Evolutionary conservation across 2,329 filamentous ascomycete species (phyloP).

Genomic region (Scleromitrula shiraiana): DNA sequence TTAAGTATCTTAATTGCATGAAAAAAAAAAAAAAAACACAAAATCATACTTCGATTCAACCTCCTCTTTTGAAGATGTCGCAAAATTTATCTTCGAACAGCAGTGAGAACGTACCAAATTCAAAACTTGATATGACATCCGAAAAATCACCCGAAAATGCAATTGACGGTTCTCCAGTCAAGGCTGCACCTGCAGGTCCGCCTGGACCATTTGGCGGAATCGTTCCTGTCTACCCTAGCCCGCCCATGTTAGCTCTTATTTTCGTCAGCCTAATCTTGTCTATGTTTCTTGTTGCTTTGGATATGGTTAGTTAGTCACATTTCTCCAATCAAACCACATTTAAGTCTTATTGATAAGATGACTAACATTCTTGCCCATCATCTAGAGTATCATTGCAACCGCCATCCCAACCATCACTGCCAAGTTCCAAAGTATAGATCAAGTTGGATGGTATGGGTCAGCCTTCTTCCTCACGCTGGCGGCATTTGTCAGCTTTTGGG

Average conservation of each 20-base stretch:
- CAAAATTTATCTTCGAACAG: background rate
- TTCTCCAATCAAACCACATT: background rate
- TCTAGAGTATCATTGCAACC: conserved; percentile 1
- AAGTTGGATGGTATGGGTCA: conserved; percentile 32
- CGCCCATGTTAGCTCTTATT: background rate
- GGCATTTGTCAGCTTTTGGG: conserved; percentile 17
- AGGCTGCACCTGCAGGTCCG: background rate
- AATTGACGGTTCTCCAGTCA: background rate
- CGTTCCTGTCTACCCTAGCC: background rate
- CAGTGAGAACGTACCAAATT: no score
- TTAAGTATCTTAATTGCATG: background rate
- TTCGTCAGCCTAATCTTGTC: background rate
- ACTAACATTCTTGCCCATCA: background rate
- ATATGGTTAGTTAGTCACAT: background rate
- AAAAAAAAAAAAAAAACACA: background rate
- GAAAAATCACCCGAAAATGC: background rate
- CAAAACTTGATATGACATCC: background rate
- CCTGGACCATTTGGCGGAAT: background rate
- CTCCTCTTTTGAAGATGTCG: background rate
- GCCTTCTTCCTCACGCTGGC: conserved; percentile 25
- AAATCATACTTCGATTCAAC: background rate
- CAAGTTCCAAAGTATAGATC: conserved; percentile 29
- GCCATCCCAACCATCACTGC: conserved; percentile 33
- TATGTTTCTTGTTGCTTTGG: background rate
- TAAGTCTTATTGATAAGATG: background rate